phyloP scores from a whole-genome alignment of 352 stramenopile genomes.

The Phytophthora tubulina region DNA sequence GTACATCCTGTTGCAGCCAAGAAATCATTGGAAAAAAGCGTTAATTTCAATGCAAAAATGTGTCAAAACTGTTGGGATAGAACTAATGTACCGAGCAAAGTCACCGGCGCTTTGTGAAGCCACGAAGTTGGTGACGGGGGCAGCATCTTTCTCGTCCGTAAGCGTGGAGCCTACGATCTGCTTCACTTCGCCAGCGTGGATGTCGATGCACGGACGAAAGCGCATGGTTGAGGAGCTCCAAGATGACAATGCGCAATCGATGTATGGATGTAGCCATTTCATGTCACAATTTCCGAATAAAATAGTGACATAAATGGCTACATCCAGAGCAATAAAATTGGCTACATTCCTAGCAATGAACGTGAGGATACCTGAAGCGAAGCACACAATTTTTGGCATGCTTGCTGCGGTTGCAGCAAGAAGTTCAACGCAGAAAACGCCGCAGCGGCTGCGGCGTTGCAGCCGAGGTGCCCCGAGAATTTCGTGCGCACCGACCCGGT shows the following conservation, averaged over 20 bases:
- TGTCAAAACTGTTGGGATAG: conserved; percentile 6
- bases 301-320: conserved; percentile 18
- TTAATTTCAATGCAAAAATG: conserved; percentile 9
- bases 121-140: conserved; percentile 94
- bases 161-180: conserved; percentile 99
- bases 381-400: too few relatives aligned
- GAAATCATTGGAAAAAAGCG: conserved; percentile 5
- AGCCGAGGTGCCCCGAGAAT: not conserved
- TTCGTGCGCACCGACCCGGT: not conserved
- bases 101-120: conserved; percentile 73
- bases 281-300: too few relatives aligned
- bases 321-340: not conserved
- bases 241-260: conserved; percentile 10
- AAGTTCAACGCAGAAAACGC: not conserved
- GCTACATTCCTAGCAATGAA: not conserved
- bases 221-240: conserved; percentile 73
- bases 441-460: not conserved
- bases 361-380: not conserved
- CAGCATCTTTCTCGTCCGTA: conserved; percentile 74
- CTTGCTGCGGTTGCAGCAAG: not conserved
- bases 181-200: conserved; percentile 98
- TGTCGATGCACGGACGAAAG: conserved; percentile 99
- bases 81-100: conserved; percentile 70
- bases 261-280: too few relatives aligned
- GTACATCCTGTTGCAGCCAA: conserved; percentile 87